A percentile compares a stretch with the other conserved stretches of the same genome.
These are phyloP conservation scores for Monilinia fructicola DNA, from an alignment of 2,329 filamentous ascomycete genomes.

Conservation along the genomic window DNA sequence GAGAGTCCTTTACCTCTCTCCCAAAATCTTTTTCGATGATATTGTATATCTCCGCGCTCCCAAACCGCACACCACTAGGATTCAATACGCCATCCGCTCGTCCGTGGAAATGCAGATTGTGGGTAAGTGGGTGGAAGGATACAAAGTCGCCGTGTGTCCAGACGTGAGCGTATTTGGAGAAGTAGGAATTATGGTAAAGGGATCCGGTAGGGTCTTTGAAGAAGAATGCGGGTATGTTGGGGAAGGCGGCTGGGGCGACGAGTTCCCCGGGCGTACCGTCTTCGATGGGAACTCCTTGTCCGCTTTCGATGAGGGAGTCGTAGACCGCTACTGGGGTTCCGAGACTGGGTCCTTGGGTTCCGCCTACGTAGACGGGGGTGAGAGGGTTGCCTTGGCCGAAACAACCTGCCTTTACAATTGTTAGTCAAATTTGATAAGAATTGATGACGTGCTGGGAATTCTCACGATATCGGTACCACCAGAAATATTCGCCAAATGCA, in stretches of 20 bases:
- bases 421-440: neutral
- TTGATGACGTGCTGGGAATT: neutral
- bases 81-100: conserved; percentile 79
- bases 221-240: conserved; percentile 70
- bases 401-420: conserved; percentile 48
- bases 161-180: conserved; percentile 62
- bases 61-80: conserved; percentile 75
- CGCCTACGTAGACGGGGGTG: conserved; percentile 61
- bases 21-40: conserved; percentile 50
- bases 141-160: conserved; percentile 87
- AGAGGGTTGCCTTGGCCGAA: conserved; percentile 64
- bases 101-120: conserved; percentile 65
- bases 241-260: conserved; percentile 68
- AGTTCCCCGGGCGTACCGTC: conserved; percentile 71
- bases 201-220: conserved; percentile 52
- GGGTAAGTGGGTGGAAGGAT: conserved; percentile 65
- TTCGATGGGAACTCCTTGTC: conserved; percentile 47
- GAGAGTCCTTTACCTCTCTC: conserved; percentile 69
- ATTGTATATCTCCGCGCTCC: conserved; percentile 73
- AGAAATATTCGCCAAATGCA: conserved; percentile 71
- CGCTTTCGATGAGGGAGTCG: conserved; percentile 56
- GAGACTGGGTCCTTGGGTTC: conserved; percentile 53
- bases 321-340: conserved; percentile 59
- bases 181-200: conserved; percentile 58
- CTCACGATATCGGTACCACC: conserved; percentile 74